Base-by-base conservation (phyloP, 495 filamentous ascomycete species). In the Penicillium macrosclerotiorum region DNA sequence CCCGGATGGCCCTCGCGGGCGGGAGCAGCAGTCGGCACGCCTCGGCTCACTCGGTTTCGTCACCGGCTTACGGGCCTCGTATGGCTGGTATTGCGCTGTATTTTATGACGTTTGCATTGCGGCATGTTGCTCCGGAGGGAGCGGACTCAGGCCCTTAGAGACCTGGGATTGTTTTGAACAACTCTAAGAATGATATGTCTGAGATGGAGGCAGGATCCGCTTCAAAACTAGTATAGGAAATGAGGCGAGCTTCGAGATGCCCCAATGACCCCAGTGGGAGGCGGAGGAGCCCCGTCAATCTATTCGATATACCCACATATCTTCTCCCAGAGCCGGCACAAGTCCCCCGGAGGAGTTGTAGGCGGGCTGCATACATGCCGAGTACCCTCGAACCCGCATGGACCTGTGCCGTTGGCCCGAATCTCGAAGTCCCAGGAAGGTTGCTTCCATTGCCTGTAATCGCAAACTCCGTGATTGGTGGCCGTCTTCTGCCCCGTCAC, bases 11-110 rank as follows among this genome's bases (percentile, higher is more conserved):
- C 69, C 25, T 63, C 65, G 47, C 72, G 67, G 27, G 77, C 73
- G 46, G 76, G 69, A 61, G 81, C 71, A n/a, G 69, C 74, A 56
- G 37, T 90, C 86, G 43, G 81, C 66, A 37, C 73, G 64, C 67
- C 85, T 89, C 53, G 69, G 69, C 59, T 65, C 52, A 34, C 35
- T 67, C 58, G 55, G 64, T 55, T 63, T 59, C 55, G 56, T 64
- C 59, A 64, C 52, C 57, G 55, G 47, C 55, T 59, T 54, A 45
- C 42, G 37, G 47, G 45, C 45, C 39, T 42, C 8, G 38, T 41
- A 29, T 20, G 14, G 16, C 25, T 27, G 25, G 25, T 27, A 27
- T 13, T 16, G 11, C 2, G 29, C 19, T 26, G 49, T 71, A 69
- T 62, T 69, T 58, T 64, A 72, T 72, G 68, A 72, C 68, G 68